Evolutionary conservation across 306 rosid genomes (phyloP).

Genomic region (Styphnolobium japonicum): DNA sequence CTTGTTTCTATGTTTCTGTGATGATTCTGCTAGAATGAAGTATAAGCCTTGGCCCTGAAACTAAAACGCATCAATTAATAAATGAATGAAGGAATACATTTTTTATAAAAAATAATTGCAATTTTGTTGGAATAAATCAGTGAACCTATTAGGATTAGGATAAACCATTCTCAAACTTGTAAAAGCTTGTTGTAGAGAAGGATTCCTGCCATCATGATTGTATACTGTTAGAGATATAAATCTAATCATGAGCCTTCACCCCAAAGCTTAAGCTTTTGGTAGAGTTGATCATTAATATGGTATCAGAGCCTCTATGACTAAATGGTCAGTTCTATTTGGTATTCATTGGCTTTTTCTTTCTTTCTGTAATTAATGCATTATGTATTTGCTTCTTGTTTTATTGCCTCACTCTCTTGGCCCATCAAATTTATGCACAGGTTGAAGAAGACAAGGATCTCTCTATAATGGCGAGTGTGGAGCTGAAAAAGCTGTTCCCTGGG

Average conservation of each 20-base stretch:
- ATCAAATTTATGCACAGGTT: conserved; percentile 39
- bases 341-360: not conserved
- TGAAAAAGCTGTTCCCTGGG: conserved; percentile 64
- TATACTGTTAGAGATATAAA: no score
- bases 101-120: not conserved
- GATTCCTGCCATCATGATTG: conserved; percentile 10
- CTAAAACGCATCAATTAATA: not conserved
- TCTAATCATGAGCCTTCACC: no score
- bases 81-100: not conserved
- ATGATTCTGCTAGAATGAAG: not conserved
- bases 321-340: no score
- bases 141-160: not conserved
- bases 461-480: conserved; percentile 55
- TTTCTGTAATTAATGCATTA: not conserved
- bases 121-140: not conserved
- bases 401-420: conserved; percentile 10
- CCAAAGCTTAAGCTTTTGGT: no score
- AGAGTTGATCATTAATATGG: no score
- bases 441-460: conserved; percentile 88
- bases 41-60: not conserved
- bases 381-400: conserved; percentile 15
- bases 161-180: not conserved
- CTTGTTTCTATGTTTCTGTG: not conserved
- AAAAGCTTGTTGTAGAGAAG: not conserved
- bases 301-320: no score